Conservation (phyloP, 2,329 filamentous ascomycete genomes). For the Fusarium domesticum region DNA sequence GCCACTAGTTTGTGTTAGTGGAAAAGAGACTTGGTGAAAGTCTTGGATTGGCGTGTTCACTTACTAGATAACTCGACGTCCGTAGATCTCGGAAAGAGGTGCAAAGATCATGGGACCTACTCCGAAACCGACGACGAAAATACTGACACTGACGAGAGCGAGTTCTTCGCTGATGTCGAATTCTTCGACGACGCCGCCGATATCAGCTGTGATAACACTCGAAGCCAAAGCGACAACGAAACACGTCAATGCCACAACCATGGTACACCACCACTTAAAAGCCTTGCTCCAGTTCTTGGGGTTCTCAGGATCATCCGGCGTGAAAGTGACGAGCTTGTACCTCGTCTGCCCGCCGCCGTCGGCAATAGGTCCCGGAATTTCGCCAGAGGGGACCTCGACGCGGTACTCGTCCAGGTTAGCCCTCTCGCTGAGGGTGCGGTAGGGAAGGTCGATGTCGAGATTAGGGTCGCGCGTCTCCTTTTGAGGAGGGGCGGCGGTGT, state of each 20-base stretch:
- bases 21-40: too few species aligned
- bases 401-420: conserved; percentile 68
- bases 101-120: conserved; percentile 79
- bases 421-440: conserved; percentile 57
- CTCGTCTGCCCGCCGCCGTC: conserved; percentile 22
- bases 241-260: conserved; percentile 75
- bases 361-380: conserved; percentile 50
- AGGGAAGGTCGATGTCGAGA: conserved; percentile 58
- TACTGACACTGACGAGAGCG: conserved; percentile 65
- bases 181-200: conserved; percentile 59
- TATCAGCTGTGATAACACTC: conserved; percentile 74
- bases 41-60: conserved; percentile 18
- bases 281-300: conserved; percentile 82
- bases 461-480: conserved; percentile 41
- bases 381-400: conserved; percentile 57
- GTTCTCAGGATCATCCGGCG: conserved; percentile 68
- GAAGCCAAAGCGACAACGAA: conserved; percentile 72
- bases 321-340: conserved; percentile 62
- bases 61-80: conserved; percentile 67
- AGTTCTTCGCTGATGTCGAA: conserved; percentile 72
- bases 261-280: conserved; percentile 80
- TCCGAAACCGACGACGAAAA: conserved; percentile 82
- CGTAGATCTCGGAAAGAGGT: conserved; percentile 72
- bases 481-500: conserved; percentile 12
- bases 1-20: conserved; percentile 37